phyloP scores from a whole-genome alignment of 2,329 filamentous ascomycete genomes.

The Verticillium albo-atrum region DNA sequence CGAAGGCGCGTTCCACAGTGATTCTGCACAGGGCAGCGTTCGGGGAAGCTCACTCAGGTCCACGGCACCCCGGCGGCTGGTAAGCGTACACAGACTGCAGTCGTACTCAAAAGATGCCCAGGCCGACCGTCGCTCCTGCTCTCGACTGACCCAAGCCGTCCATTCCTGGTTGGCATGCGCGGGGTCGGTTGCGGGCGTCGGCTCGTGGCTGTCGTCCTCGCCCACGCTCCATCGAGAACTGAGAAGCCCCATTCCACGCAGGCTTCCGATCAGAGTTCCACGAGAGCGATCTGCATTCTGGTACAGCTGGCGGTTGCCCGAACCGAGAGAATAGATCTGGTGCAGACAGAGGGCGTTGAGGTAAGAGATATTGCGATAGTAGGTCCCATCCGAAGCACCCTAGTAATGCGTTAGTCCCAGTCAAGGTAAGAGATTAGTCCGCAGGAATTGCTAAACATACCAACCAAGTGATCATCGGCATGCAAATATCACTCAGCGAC shows the following conservation, averaged over 20 bases:
- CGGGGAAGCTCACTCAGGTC: slow-evolving; percentile 22
- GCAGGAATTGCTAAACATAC: slow-evolving; percentile 7
- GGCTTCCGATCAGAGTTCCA: slow-evolving; percentile 19
- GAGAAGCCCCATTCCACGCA: slow-evolving; percentile 21
- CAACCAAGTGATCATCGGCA: slow-evolving; percentile 21
- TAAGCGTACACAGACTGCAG: slow-evolving; percentile 24
- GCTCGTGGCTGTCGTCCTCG: slow-evolving; percentile 1
- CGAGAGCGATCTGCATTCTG: slow-evolving; percentile 22
- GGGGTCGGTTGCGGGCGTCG: background rate
- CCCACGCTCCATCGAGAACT: slow-evolving; percentile 10
- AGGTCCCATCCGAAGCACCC: slow-evolving; percentile 17
- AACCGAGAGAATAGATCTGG: slow-evolving; percentile 26
- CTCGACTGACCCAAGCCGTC: slow-evolving; percentile 17
- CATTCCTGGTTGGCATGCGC: slow-evolving; percentile 13
- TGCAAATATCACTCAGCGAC: slow-evolving; percentile 19
- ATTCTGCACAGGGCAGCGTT: slow-evolving; percentile 20
- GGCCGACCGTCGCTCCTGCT: slow-evolving; percentile 18
- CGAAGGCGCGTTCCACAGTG: slow-evolving; percentile 22
- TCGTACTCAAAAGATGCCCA: slow-evolving; percentile 28
- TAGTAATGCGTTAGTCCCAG: slow-evolving; percentile 1
- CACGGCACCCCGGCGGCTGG: slow-evolving; percentile 20
- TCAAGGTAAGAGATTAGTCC: background rate
- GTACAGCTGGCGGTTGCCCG: slow-evolving; percentile 23
- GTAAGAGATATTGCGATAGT: slow-evolving; percentile 19
- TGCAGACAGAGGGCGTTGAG: slow-evolving; percentile 23